Evolutionary conservation across 768 basidiomycete genomes (phyloP), one percentile per base, ranked within the genome.

Genomic region (Gelatoporia subvermispora): DNA sequence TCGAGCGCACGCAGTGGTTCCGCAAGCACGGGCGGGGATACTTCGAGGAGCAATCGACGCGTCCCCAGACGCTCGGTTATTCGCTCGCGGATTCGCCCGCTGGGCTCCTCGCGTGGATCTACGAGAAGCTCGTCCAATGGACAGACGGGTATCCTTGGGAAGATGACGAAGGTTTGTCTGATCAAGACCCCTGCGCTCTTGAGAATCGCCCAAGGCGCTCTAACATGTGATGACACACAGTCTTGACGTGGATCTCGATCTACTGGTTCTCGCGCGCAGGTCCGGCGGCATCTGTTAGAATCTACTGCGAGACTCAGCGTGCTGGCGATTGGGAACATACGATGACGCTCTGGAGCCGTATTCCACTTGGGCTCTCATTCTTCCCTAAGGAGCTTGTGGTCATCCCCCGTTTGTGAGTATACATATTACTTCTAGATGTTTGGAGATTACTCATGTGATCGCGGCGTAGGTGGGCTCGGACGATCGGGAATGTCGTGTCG

Each of bases 81-180:
- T 54, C 66, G 13, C 64, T 84, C 2, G 66, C 76, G 1, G 82
- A 84, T 53, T 82, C 80, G n/a, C 82, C 82, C 8, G 70, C 69
- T 8, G 82, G 77, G 0, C 54, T 70, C 10, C 58, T 70, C 16
- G 66, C 65, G 4, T 70, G 68, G 68, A 61, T 69, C 20, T 69
- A 69, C 48, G 66, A 68, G 56, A 67, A 68, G 50, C 54, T 59
- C 16, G 56, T 65, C 3, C 39, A 36, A 3, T 68, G 65, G 69
- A 57, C 66, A 0, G 80, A 82, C 54, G 56, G 57, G 3, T 81
- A 82, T 59, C 70, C 69, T 0, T 83, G 81, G 81, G 66, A 68
- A 17, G 77, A 79, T 41, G 79, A 82, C 28, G 77, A 82, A 65
- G 68, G 82, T 75, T 20, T 7, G 49, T 18, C 28, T 7, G 3